A percentile compares a stretch with the other conserved stretches of the same genome.
phyloP scores from a whole-genome alignment of 148 eudicot genomes.

The Mesembryanthemum crystallinum region DNA sequence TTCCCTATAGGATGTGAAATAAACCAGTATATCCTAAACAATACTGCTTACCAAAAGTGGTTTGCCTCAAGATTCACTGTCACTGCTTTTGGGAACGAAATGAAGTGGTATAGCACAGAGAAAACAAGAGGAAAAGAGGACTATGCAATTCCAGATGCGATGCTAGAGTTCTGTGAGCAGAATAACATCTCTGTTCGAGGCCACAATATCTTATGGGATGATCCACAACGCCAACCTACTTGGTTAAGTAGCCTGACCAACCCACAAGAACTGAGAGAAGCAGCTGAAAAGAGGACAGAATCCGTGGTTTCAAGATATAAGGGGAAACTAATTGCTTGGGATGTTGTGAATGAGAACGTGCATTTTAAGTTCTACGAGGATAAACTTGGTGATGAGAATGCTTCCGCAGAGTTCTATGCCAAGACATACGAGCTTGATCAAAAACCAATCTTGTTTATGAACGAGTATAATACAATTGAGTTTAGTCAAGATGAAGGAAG shows the following conservation, averaged over 20 bases:
- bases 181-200: conserved; percentile 39
- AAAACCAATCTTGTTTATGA: conserved; percentile 46
- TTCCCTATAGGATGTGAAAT: conserved; percentile 61
- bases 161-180: conserved; percentile 38
- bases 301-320: conserved; percentile 58
- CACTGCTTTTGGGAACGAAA: conserved; percentile 46
- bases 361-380: conserved; percentile 43
- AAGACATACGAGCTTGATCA: conserved; percentile 41
- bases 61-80: conserved; percentile 43
- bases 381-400: conserved; percentile 49
- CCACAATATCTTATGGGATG: conserved; percentile 45
- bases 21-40: conserved; percentile 43
- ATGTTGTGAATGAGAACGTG: conserved; percentile 74
- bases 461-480: conserved; percentile 63
- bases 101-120: conserved; percentile 47
- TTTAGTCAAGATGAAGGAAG: conserved; percentile 31
- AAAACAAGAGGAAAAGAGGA: conserved; percentile 32
- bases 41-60: conserved; percentile 53
- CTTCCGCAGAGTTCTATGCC: conserved; percentile 47
- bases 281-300: conserved; percentile 29
- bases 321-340: conserved; percentile 59
- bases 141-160: conserved; percentile 39
- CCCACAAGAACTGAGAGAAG: conserved; percentile 27
- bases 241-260: conserved; percentile 32
- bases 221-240: conserved; percentile 37